Evolutionary conservation across 202 grass and related monocot genomes (phyloP), one percentile per base, ranked within the genome.

Genomic region (Panicum hallii): DNA sequence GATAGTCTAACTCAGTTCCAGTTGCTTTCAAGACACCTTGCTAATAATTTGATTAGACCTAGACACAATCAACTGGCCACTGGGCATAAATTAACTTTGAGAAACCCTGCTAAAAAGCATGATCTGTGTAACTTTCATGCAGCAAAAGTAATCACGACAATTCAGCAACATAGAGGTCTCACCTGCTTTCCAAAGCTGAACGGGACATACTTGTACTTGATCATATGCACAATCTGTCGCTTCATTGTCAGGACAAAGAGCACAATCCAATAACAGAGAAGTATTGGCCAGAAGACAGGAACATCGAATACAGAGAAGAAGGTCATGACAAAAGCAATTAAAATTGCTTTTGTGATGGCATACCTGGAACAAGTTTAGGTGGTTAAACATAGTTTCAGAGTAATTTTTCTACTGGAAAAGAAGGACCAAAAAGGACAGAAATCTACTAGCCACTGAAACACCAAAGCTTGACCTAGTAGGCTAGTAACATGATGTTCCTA

Each of bases 281-380:
- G 91, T 70, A 97, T 94, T 71, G 94, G 94, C 94, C 91, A 97
- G 89, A 94, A 97, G 63, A 97, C 91, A 53, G 94, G 94, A 75
- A 97, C 94, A 23, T 94, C 94, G 1, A 97, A 97, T 66, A 97
- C 65, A 23, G 91, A 91, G 89, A 97, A 97, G 87, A 97, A 97
- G 49, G 91, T 97, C 94, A 97, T 97, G 40, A 94, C n/a, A 73
- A 97, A 97, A 83, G 94, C 94, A 84, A 97, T 66, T 44, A 82
- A 97, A 13, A 93, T 91, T 32, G 94, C 94, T 83, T 97, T 97
- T 65, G 85, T 97, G 69, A 97, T 90, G 50, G 91, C 81, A 86
- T 97, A 97, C 94, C 94, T 97, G 84, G 38, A 89, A 82, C 11
- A 88, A 83, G 14, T 50, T 60, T 65, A 86, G 57, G 6, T 23